Evolutionary conservation across 345 rosid species (phyloP).

Genomic region (Hevea brasiliensis): DNA sequence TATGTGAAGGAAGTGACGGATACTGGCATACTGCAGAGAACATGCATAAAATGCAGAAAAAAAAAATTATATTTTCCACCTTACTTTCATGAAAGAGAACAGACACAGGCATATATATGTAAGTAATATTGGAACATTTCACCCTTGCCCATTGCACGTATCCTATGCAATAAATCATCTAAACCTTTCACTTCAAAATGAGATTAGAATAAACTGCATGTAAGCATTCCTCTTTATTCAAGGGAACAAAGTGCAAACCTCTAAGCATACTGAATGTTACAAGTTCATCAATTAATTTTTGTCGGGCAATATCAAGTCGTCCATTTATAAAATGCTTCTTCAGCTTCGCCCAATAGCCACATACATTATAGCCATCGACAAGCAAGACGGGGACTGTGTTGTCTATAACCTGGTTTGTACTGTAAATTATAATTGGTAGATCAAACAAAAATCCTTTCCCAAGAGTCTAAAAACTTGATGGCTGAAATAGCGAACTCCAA

Average conservation of each 20-base stretch:
- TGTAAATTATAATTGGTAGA: slow-evolving; percentile 46
- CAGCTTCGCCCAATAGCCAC: slow-evolving; percentile 89
- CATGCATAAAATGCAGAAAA: background rate
- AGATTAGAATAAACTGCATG: background rate
- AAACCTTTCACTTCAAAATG: background rate
- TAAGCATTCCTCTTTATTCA: background rate
- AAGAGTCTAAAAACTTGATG: slow-evolving; percentile 13
- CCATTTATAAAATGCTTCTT: slow-evolving; percentile 86
- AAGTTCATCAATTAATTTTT: slow-evolving; percentile 78
- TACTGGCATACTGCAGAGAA: background rate
- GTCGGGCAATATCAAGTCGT: slow-evolving; percentile 84
- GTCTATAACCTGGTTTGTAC: slow-evolving; percentile 69
- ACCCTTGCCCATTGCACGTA: background rate
- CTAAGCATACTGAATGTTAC: slow-evolving; percentile 62
- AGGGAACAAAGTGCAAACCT: slow-evolving; percentile 44
- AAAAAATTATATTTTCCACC: background rate
- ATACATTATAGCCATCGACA: slow-evolving; percentile 94
- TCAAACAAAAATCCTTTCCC: slow-evolving; percentile 11
- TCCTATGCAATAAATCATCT: background rate
- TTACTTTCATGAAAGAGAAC: background rate
- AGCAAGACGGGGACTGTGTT: slow-evolving; percentile 86
- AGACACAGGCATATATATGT: background rate
- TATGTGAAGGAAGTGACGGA: background rate
- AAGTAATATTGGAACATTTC: background rate
- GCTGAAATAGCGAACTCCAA: slow-evolving; percentile 4